Base-by-base conservation (phyloP, 805 yeast genomes). In the Lachancea sp. region DNA sequence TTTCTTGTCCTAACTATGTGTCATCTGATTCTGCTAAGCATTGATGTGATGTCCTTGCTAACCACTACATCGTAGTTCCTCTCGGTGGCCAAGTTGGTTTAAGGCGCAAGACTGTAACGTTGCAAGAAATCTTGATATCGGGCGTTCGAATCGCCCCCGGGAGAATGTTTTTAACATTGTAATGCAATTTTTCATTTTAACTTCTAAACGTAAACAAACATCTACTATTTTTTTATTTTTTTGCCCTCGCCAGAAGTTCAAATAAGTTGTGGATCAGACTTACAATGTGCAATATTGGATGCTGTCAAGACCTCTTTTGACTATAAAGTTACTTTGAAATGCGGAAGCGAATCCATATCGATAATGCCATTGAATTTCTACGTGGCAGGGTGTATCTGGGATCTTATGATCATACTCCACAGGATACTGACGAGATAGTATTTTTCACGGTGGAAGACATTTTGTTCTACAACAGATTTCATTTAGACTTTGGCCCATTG, bases 401-500 rank as follows among this genome's bases (percentile, higher is more conserved):
- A 4, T 94, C 95, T 3, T 89, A 78, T 58, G 95, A 88, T 57
- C 66, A 72, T 47, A 67, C 76, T 12, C 98, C 97, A 1, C 70
- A 68, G 40, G 90, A 87, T 59, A 82, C 90, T 1, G 75, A 72
- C 19, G 81, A 80, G 25, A 65, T 79, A 31, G 95, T 85, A 2
- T 83, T 81, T 62, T 89, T 92, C 66, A 87, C 97, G 0, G 85
- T 92, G 3, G 97, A 92, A 54, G 95, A 89, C 49, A 78, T 90
- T 1, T 72, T 92, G 34, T 94, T 92, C 4, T 92, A 92, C 62
- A 92, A 92, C 57, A 73, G 94, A n/a, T 92, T 92, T 68, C 96
- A 90, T 61, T 72, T 89, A 48, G 98, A 92, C 62, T 92, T 92
- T 64, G 98, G 98, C 34, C 98, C 98, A 0, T 69, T 92, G 50